These are phyloP conservation scores for Sesbania bispinosa DNA, from an alignment of 306 rosid species.

Conservation along the genomic window DNA sequence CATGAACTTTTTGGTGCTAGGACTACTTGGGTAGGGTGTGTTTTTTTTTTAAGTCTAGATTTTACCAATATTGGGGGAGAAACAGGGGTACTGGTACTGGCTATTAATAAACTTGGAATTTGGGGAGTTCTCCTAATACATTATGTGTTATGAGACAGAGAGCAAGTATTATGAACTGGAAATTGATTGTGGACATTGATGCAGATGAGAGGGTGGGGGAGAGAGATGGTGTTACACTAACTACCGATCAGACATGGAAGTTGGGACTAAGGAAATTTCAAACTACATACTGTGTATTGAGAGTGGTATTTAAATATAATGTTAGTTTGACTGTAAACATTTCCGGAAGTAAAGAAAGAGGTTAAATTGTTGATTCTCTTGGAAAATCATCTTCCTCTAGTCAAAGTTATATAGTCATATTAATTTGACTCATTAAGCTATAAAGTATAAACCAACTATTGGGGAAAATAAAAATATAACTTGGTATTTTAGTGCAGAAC, in stretches of 20 bases:
- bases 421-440: not conserved
- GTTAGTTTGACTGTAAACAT: not conserved
- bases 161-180: not conserved
- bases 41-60: not conserved
- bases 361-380: no score
- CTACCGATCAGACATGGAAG: no score
- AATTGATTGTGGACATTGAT: not conserved
- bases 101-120: not conserved
- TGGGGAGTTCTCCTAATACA: not conserved
- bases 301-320: not conserved
- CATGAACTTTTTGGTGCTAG: not conserved
- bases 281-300: not conserved
- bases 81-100: not conserved
- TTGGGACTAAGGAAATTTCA: not conserved
- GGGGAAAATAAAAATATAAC: not conserved
- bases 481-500: not conserved
- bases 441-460: not conserved
- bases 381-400: not conserved
- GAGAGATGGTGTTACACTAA: not conserved
- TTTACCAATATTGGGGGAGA: not conserved
- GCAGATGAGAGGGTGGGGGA: not conserved
- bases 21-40: no score
- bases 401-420: not conserved
- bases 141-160: not conserved
- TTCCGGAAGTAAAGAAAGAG: not conserved